phyloP scores from a whole-genome alignment of 2,329 filamentous ascomycete species.

The Ophiosphaerella herpotricha region DNA sequence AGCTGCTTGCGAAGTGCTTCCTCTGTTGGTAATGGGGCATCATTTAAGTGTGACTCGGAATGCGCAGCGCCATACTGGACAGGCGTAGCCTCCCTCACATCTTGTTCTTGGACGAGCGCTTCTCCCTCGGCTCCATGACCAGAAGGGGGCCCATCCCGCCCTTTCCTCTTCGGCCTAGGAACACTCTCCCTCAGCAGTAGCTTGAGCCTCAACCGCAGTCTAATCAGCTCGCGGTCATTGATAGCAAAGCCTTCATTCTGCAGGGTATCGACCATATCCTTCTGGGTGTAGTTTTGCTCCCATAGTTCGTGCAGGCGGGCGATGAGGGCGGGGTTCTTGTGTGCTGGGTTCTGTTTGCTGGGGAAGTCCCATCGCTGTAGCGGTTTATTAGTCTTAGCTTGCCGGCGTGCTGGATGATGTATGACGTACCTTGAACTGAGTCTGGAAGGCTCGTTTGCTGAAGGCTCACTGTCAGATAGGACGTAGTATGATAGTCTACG shows the following conservation, averaged over 20 bases:
- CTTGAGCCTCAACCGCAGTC: conserved; percentile 70
- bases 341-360: conserved; percentile 71
- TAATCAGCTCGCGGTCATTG: conserved; percentile 71
- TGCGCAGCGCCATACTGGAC: neutral
- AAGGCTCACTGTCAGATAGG: conserved; percentile 11
- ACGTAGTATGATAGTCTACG: conserved; percentile 17
- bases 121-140: conserved; percentile 23
- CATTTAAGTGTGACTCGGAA: conserved; percentile 6
- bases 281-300: conserved; percentile 73
- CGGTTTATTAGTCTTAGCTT: conserved; percentile 6
- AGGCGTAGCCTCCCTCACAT: neutral
- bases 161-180: conserved; percentile 58
- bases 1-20: conserved; percentile 33
- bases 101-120: conserved; percentile 1
- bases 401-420: neutral
- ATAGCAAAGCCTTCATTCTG: conserved; percentile 75
- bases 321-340: conserved; percentile 70
- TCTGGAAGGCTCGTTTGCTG: conserved; percentile 77
- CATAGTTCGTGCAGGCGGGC: conserved; percentile 75
- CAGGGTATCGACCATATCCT: conserved; percentile 73
- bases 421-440: conserved; percentile 64
- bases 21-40: conserved; percentile 22
- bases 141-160: conserved; percentile 33
- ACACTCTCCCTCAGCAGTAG: conserved; percentile 62
- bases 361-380: conserved; percentile 73